Conservation (phyloP, 495 filamentous ascomycete genomes). For the Penicillium verhagenii region DNA sequence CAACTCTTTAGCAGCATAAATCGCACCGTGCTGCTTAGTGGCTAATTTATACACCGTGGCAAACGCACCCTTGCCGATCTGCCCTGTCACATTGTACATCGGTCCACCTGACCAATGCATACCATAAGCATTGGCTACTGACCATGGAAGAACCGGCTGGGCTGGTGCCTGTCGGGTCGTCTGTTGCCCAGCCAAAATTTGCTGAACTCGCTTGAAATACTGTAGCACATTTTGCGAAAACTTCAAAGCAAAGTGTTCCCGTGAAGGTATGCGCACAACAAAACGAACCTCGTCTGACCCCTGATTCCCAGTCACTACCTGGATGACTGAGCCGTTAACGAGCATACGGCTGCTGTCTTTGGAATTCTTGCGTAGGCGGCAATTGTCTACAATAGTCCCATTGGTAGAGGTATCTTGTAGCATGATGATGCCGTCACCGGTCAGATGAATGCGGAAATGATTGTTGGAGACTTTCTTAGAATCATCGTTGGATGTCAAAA, state of each 20-base stretch:
- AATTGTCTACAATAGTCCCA: slow-evolving; percentile 79
- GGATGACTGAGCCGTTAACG: slow-evolving; percentile 67
- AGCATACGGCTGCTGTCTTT: slow-evolving; percentile 61
- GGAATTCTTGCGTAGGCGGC: slow-evolving; percentile 53
- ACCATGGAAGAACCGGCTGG: slow-evolving; percentile 32
- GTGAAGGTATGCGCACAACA: slow-evolving; percentile 77
- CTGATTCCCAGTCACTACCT: slow-evolving; percentile 56
- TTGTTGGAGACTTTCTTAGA: slow-evolving; percentile 73
- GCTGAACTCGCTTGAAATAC: slow-evolving; percentile 49
- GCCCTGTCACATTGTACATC: slow-evolving; percentile 76
- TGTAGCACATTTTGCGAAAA: slow-evolving; percentile 59
- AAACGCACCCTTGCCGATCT: slow-evolving; percentile 90
- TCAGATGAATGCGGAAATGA: slow-evolving; percentile 91
- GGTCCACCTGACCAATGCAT: slow-evolving; percentile 80
- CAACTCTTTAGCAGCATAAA: slow-evolving; percentile 87
- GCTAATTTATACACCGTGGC: slow-evolving; percentile 87
- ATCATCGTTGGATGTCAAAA: slow-evolving; percentile 53
- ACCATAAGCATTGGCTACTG: slow-evolving; percentile 45
- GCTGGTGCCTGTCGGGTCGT: slow-evolving; percentile 26
- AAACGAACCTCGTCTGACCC: slow-evolving; percentile 63
- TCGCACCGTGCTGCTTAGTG: slow-evolving; percentile 70
- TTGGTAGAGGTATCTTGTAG: slow-evolving; percentile 90
- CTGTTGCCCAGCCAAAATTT: slow-evolving; percentile 21
- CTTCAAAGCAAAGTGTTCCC: slow-evolving; percentile 56
- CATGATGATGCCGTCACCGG: slow-evolving; percentile 76